Evolutionary conservation across 2,329 filamentous ascomycete genomes (phyloP), one percentile per base, ranked within the genome.

Genomic region (Neurospora sp.): DNA sequence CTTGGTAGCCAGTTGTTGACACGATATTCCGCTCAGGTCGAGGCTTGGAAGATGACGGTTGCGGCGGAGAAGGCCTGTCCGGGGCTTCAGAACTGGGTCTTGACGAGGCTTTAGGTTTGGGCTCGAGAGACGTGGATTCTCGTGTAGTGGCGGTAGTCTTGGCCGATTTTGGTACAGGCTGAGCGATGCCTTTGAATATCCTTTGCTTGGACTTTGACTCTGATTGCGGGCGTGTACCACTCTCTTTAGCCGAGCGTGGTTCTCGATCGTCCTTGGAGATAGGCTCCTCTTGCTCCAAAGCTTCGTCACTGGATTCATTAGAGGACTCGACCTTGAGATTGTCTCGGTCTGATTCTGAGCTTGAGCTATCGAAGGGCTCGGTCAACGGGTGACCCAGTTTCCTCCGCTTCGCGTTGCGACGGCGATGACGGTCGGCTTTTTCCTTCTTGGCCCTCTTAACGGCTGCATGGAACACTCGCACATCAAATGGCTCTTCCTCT

Each of bases 351-450:
- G 52, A 62, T 36, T 36, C 52, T 15, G 52, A 62, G 52, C 52
- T 62, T 3, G 52, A 62, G 28, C 8, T 8, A 62, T 62, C 52
- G 28, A 73, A 71, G 0, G 76, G 76, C 1, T 66, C 19, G 4
- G 73, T 81, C 72, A 69, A 76, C 39, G 75, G 72, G 5, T 82
- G 67, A 10, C 83, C 83, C 4, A 80, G 76, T 66, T 75, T 77
- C 43, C 74, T 74, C n/a, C 84, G 81, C 74, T 80, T 83, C 28
- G 73, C 75, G 68, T 86, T 86, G 23, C 84, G 81, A 68, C 76
- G 77, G n/a, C 75, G 72, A 71, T 84, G 83, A 7, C 82, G 81
- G 5, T 75, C 73, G 4, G 76, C 74, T 69, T 81, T 81, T 33
- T 71, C 75, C 10, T 74, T 70, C 5, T 76, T 70, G 3, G 76